Evolutionary conservation across 176 grass and related monocot species (phyloP).

Genomic region (Raddia guianensis): DNA sequence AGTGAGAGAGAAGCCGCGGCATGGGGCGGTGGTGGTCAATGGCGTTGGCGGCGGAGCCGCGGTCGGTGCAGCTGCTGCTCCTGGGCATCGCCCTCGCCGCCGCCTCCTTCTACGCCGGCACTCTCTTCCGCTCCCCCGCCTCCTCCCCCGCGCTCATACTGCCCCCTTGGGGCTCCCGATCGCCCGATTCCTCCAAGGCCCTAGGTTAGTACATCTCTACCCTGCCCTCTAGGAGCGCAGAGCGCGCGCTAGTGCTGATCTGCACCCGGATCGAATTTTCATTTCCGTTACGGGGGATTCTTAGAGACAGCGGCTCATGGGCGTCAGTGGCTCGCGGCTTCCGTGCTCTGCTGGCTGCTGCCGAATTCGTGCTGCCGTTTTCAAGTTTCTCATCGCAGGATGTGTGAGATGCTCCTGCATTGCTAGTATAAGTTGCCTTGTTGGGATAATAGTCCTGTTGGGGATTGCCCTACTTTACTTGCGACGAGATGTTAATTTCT

Average conservation of each 20-base stretch:
- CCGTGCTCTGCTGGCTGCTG: neutral
- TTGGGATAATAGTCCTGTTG: neutral
- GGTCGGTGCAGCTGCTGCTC: constrained; percentile 56
- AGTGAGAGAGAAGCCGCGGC: constrained; percentile 21
- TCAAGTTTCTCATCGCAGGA: neutral
- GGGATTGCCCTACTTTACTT: neutral
- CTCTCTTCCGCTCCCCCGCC: constrained; percentile 63
- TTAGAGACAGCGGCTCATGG: neutral
- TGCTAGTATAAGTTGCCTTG: neutral
- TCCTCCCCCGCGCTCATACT: constrained; percentile 34
- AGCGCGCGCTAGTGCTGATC: neutral
- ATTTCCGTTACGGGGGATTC: neutral
- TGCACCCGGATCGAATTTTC: constrained; percentile 8
- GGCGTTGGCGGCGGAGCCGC: constrained; percentile 51
- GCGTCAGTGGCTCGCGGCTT: neutral
- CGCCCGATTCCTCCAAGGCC: constrained; percentile 21
- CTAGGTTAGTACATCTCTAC: constrained; percentile 31
- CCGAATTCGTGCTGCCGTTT: neutral
- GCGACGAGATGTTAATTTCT: neutral
- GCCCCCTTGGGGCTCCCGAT: constrained; percentile 12
- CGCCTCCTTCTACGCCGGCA: constrained; percentile 78
- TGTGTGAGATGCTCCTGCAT: neutral
- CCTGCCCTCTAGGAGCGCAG: neutral
- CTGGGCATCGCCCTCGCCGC: constrained; percentile 61
- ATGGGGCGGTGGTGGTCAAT: constrained; percentile 47